Evolutionary conservation across 192 early-diverging fungal genomes (phyloP).

Genomic region (Coemansia asiatica): DNA sequence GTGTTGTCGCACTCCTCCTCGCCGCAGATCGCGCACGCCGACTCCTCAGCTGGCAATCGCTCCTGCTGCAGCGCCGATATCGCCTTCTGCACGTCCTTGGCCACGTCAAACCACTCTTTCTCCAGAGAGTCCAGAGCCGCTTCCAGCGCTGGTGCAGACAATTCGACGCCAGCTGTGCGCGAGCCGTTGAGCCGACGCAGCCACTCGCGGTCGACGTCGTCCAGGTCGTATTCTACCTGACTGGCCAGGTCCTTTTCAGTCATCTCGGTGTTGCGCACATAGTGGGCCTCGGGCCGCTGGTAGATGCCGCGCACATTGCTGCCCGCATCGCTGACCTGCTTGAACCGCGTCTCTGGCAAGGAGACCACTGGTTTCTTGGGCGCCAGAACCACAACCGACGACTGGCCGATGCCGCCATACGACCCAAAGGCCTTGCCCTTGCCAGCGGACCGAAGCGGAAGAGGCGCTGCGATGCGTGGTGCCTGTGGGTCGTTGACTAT

Average conservation of each 20-base stretch:
- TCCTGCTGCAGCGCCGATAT: slow-evolving; percentile 57
- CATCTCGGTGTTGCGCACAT: slow-evolving; percentile 67
- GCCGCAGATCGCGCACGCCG: slow-evolving; percentile 91
- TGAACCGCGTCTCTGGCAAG: slow-evolving; percentile 36
- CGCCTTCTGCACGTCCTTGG: slow-evolving; percentile 77
- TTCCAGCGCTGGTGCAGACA: slow-evolving; percentile 68
- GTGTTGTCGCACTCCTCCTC: slow-evolving; percentile 99
- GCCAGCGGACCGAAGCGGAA: slow-evolving; percentile 16
- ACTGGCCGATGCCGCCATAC: slow-evolving; percentile 38
- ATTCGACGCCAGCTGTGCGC: slow-evolving; percentile 41
- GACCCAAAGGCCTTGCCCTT: slow-evolving; percentile 31
- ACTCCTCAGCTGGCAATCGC: slow-evolving; percentile 73
- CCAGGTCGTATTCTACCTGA: slow-evolving; percentile 95
- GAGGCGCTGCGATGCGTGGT: slow-evolving; percentile 9
- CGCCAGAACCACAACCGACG: slow-evolving; percentile 48
- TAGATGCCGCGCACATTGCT: slow-evolving; percentile 32
- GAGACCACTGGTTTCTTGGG: slow-evolving; percentile 47
- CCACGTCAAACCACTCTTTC: slow-evolving; percentile 96
- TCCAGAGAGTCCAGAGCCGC: slow-evolving; percentile 85
- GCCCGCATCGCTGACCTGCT: slow-evolving; percentile 2
- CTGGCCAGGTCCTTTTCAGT: slow-evolving; percentile 55
- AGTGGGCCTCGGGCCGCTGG: slow-evolving; percentile 66
- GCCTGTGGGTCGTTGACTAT: slow-evolving; percentile 34
- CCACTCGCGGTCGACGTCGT: slow-evolving; percentile 90
- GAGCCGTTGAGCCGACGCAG: slow-evolving; percentile 67